These are phyloP conservation scores for Dendrobium chrysotoxum DNA, from an alignment of 106 monocot genomes.

Conservation along the genomic window DNA sequence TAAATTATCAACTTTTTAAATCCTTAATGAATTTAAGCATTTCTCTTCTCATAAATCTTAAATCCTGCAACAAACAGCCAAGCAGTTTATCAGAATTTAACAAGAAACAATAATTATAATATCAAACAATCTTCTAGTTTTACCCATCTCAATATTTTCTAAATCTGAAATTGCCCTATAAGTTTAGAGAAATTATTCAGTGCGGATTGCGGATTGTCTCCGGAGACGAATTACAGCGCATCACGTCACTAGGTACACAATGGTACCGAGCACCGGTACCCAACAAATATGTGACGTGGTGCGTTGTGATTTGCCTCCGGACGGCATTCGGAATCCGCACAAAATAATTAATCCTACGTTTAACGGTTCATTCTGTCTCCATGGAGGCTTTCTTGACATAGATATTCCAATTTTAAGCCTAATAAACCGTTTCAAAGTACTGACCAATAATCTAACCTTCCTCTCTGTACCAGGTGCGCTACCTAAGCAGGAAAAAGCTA, in stretches of 20 bases:
- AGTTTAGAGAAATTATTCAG: neutral
- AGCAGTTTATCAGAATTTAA: neutral
- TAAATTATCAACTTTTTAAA: too few relatives aligned
- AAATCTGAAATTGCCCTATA: neutral
- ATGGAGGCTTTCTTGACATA: neutral
- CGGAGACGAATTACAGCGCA: too few relatives aligned
- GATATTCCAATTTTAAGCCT: neutral
- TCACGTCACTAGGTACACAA: too few relatives aligned
- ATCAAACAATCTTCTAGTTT: neutral
- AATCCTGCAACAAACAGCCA: too few relatives aligned
- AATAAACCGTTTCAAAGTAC: neutral
- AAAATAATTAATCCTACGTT: neutral
- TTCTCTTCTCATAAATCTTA: too few relatives aligned
- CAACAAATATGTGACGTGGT: too few relatives aligned
- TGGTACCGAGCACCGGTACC: too few relatives aligned
- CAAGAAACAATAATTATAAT: neutral
- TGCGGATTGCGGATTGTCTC: too few relatives aligned
- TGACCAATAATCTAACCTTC: neutral
- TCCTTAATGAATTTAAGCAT: too few relatives aligned
- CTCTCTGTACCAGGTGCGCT: conserved; percentile 2
- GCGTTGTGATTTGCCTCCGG: too few relatives aligned
- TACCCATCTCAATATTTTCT: neutral
- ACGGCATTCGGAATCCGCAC: accelerated
- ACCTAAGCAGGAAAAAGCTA: conserved; percentile 14
- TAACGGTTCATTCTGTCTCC: too few relatives aligned